These are phyloP conservation scores for Amaranthus cruentus DNA, from an alignment of 148 eudicot genomes.

Conservation along the genomic window DNA sequence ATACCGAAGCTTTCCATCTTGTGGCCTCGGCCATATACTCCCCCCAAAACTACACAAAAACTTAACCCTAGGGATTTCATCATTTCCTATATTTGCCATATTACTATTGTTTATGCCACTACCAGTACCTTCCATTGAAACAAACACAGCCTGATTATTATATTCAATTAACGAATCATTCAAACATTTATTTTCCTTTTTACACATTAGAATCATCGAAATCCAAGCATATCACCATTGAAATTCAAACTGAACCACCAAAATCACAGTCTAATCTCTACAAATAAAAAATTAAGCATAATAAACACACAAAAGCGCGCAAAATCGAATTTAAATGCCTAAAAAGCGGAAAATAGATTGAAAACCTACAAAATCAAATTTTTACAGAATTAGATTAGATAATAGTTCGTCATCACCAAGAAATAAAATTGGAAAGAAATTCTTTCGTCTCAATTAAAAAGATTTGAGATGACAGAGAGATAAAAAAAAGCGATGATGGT, in stretches of 20 bases:
- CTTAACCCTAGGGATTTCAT: constrained; percentile 61
- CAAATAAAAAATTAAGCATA: background rate
- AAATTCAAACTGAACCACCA: background rate
- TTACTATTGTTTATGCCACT: constrained; percentile 6
- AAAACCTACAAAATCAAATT: background rate
- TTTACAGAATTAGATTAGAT: background rate
- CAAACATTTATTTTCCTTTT: constrained; percentile 22
- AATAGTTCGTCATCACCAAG: background rate
- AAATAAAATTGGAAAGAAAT: background rate
- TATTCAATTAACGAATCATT: constrained; percentile 25
- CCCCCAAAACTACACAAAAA: constrained; percentile 88
- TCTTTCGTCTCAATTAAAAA: background rate
- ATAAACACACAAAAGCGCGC: background rate
- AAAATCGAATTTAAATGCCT: background rate
- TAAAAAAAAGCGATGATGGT: constrained; percentile 10
- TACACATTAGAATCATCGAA: constrained; percentile 27
- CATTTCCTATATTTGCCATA: constrained; percentile 26
- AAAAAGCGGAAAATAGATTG: background rate
- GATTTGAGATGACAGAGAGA: background rate
- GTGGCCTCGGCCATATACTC: constrained; percentile 86
- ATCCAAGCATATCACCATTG: constrained; percentile 11
- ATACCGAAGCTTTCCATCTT: constrained; percentile 87
- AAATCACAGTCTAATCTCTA: background rate
- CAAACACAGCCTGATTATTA: constrained; percentile 24
- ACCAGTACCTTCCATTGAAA: constrained; percentile 18